A percentile compares a stretch with the other conserved stretches of the same genome.
Conservation (phyloP, 2,329 filamentous ascomycete species). For the Monilinia aucupariae region DNA sequence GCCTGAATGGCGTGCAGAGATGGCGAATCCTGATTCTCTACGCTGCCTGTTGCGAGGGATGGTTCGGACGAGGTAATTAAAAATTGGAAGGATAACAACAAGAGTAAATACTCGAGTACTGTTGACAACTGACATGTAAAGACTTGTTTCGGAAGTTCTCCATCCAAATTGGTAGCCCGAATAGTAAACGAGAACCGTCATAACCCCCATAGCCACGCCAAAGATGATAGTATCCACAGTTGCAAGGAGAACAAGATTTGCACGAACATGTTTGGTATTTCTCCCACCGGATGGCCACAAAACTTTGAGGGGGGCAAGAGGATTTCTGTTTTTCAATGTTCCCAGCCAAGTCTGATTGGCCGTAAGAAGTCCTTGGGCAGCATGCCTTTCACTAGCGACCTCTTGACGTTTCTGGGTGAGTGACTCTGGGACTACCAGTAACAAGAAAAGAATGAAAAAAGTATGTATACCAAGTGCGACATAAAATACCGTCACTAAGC, state of each 20-base stretch:
- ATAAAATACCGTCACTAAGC: slow-evolving; percentile 79
- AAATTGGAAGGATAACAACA: slow-evolving; percentile 65
- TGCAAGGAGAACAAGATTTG: slow-evolving; percentile 78
- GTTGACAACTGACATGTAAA: slow-evolving; percentile 77
- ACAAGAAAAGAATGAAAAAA: slow-evolving; percentile 66
- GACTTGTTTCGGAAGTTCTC: slow-evolving; percentile 72
- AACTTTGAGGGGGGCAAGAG: slow-evolving; percentile 71
- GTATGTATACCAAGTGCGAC: slow-evolving; percentile 66
- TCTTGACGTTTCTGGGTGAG: slow-evolving; percentile 67
- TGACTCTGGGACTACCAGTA: slow-evolving; percentile 76
- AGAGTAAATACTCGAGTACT: slow-evolving; percentile 68
- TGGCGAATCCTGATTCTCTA: slow-evolving; percentile 57
- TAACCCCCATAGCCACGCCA: slow-evolving; percentile 72
- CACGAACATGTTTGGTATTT: slow-evolving; percentile 53
- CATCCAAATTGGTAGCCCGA: slow-evolving; percentile 74
- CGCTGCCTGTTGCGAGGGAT: slow-evolving; percentile 29
- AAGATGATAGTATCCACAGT: slow-evolving; percentile 77
- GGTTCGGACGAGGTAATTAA: slow-evolving; percentile 69
- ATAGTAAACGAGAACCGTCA: slow-evolving; percentile 81
- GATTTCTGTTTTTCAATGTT: slow-evolving; percentile 49
- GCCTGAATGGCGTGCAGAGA: slow-evolving; percentile 44
- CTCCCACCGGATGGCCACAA: slow-evolving; percentile 67
- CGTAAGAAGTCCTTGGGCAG: slow-evolving; percentile 38
- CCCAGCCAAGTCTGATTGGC: not conserved
- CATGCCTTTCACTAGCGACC: slow-evolving; percentile 63